These are phyloP conservation scores for Sinapis alba DNA, from an alignment of 441 rosid species.

Conservation along the genomic window DNA sequence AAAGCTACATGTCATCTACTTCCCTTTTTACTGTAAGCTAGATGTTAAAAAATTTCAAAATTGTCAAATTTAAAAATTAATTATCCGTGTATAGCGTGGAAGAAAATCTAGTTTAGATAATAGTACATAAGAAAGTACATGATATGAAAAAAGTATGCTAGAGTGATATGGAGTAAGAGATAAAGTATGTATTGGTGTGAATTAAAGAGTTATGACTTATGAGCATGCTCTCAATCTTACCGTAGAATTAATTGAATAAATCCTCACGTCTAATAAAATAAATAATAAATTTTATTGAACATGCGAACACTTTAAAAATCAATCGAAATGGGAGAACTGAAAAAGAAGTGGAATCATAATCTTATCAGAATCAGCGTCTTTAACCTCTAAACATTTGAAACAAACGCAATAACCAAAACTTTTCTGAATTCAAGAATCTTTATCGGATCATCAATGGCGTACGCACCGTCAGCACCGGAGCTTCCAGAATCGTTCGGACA, in stretches of 20 bases:
- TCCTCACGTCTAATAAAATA: conserved; percentile 2
- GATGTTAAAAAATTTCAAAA: too few species aligned
- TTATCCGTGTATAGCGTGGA: too few species aligned
- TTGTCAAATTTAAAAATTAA: too few species aligned
- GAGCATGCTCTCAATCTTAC: background rate
- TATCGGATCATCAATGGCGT: conserved; percentile 30
- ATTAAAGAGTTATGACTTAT: background rate
- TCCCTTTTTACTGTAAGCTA: too few species aligned
- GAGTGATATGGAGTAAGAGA: too few species aligned
- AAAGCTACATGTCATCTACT: too few species aligned
- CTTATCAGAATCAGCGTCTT: conserved; percentile 17
- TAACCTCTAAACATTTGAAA: conserved; percentile 13
- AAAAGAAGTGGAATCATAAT: background rate
- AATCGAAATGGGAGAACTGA: background rate
- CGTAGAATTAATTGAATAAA: background rate
- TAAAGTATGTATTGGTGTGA: too few species aligned
- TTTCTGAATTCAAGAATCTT: background rate
- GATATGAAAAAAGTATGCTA: too few species aligned
- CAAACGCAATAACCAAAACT: background rate
- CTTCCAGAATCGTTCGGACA: conserved; percentile 39
- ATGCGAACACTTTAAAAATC: conserved; percentile 1
- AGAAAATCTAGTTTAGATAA: too few species aligned
- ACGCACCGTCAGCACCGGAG: conserved; percentile 56
- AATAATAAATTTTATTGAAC: background rate
- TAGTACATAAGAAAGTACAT: too few species aligned